Conservation (phyloP, 345 rosid species). For the Eucalyptus grandis region DNA sequence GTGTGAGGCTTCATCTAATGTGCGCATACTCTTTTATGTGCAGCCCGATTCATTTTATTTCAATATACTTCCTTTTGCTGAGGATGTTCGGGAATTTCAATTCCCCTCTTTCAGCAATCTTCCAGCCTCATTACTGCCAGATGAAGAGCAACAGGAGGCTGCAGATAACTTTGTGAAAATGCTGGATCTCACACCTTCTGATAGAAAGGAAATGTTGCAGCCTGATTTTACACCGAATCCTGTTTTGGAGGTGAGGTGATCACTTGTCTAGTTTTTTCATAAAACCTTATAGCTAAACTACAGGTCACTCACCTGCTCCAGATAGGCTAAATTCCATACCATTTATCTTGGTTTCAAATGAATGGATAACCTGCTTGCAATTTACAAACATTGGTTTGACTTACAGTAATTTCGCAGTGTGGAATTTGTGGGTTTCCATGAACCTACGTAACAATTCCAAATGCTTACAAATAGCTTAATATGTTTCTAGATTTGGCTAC, state of each 20-base stretch:
- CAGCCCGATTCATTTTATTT: constrained; percentile 93
- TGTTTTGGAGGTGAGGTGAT: constrained; percentile 49
- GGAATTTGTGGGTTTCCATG: not conserved
- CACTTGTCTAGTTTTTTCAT: not conserved
- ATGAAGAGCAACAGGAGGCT: constrained; percentile 69
- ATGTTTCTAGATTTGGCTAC: not conserved
- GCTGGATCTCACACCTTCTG: constrained; percentile 79
- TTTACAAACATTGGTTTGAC: not conserved
- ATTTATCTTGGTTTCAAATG: not conserved
- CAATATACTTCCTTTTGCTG: constrained; percentile 79
- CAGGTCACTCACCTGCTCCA: not conserved
- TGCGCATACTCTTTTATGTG: not conserved
- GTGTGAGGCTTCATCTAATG: not conserved
- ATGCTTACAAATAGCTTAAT: not conserved
- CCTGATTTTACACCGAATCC: constrained; percentile 93
- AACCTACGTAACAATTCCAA: not conserved
- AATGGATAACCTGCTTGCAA: not conserved
- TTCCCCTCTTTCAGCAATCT: constrained; percentile 73
- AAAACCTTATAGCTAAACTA: not conserved
- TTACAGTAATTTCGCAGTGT: not conserved
- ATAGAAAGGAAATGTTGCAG: constrained; percentile 40
- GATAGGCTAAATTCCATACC: not conserved
- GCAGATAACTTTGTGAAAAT: constrained; percentile 72
- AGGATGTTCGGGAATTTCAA: constrained; percentile 88
- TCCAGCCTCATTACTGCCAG: constrained; percentile 65